phyloP scores from a whole-genome alignment of 192 early-diverging fungal species.

The Coemansia sp. region DNA sequence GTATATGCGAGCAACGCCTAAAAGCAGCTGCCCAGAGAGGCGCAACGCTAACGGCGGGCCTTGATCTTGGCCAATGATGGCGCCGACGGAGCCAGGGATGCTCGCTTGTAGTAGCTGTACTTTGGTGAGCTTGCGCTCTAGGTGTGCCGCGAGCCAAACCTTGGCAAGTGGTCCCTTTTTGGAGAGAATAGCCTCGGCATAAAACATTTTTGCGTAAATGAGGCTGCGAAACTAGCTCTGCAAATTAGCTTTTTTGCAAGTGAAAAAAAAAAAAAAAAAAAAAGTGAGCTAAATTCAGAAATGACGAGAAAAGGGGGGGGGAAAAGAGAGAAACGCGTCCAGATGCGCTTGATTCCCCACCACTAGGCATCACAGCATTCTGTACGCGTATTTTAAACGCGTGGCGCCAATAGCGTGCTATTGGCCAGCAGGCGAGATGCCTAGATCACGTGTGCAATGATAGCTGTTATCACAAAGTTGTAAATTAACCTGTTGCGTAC shows the following conservation, averaged over 20 bases:
- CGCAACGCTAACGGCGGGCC: slow-evolving; percentile 87
- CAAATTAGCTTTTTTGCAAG: background rate
- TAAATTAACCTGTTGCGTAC: background rate
- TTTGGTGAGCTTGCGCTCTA: slow-evolving; percentile 96
- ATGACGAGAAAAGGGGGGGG: background rate
- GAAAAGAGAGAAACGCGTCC: background rate
- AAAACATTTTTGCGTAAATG: slow-evolving; percentile 60
- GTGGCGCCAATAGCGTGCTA: background rate
- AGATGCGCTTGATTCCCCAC: background rate
- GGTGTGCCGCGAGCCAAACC: slow-evolving; percentile 98
- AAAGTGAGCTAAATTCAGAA: background rate
- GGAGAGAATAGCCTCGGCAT: slow-evolving; percentile 76
- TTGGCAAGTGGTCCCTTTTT: slow-evolving; percentile 90
- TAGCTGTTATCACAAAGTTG: background rate
- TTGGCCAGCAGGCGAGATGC: background rate
- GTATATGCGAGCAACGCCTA: slow-evolving; percentile 95
- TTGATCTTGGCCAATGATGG: slow-evolving; percentile 77
- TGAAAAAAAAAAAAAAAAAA: background rate
- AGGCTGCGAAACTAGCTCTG: background rate
- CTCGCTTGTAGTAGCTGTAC: slow-evolving; percentile 93
- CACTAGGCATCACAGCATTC: background rate
- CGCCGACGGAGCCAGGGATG: slow-evolving; percentile 82
- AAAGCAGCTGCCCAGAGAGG: slow-evolving; percentile 92
- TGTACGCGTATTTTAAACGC: background rate
- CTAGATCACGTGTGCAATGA: background rate